These are phyloP conservation scores for Middelhovenomyces tepae DNA, from an alignment of 805 yeast genomes.

Conservation along the genomic window DNA sequence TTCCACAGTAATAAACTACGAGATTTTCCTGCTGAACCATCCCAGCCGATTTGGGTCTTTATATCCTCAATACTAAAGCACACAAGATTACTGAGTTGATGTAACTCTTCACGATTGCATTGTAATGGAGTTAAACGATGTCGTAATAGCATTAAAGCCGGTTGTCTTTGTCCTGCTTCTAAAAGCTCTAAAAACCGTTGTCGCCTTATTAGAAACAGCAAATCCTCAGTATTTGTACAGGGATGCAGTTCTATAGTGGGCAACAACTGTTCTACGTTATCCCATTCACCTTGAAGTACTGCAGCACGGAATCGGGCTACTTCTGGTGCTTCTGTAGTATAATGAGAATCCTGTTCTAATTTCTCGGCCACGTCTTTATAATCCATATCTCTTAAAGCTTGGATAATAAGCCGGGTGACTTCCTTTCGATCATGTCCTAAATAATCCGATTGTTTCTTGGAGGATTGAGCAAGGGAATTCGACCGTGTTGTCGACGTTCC, in stretches of 20 bases:
- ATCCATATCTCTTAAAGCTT: slow-evolving; percentile 43
- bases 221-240: slow-evolving; percentile 18
- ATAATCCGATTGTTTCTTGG: too few species aligned
- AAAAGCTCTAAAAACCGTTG: slow-evolving; percentile 37
- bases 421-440: slow-evolving; percentile 27
- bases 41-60: slow-evolving; percentile 25
- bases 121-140: slow-evolving; percentile 28
- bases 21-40: slow-evolving; percentile 31
- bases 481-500: too few species aligned
- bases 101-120: slow-evolving; percentile 21
- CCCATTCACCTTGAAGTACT: slow-evolving; percentile 37
- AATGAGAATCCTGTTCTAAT: slow-evolving; percentile 33
- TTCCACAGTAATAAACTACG: slow-evolving; percentile 34
- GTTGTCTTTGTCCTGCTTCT: slow-evolving; percentile 23
- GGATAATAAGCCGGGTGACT: slow-evolving; percentile 41
- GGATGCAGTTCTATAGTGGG: slow-evolving; percentile 19
- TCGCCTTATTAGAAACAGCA: slow-evolving; percentile 31
- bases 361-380: slow-evolving; percentile 31
- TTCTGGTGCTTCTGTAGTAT: slow-evolving; percentile 32
- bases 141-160: slow-evolving; percentile 34
- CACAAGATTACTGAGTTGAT: slow-evolving; percentile 21
- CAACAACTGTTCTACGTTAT: slow-evolving; percentile 28
- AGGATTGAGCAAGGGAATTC: too few species aligned
- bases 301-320: slow-evolving; percentile 34
- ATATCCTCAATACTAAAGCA: slow-evolving; percentile 25